Base-by-base conservation (phyloP, 306 rosid species). In the Trichosanthes cucumerina region DNA sequence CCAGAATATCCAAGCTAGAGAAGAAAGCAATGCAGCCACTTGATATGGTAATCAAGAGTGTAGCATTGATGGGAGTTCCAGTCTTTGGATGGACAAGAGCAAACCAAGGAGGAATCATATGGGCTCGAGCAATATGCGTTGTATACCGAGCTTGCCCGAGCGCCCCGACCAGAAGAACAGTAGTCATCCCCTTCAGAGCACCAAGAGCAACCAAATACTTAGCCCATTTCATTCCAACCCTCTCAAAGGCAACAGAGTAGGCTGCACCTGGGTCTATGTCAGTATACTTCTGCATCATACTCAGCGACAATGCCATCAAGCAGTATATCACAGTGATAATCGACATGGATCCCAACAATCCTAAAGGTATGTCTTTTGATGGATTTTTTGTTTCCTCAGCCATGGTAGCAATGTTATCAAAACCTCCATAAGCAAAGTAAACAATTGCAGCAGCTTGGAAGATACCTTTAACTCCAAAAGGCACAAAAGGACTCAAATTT, bases 91-190 rank as follows among this genome's bases (percentile, higher is more conserved):
- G 96, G 3, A 90, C 97, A 74, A 86, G 96, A 34, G 96, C 88
- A 83, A 92, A 89, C 92, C 89, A 90, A 19, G 93, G 97, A 1
- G 96, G 92, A 58, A 92, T 89, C 88, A 92, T 90, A 85, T 88
- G 97, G 0, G 89, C 86, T 41, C 93, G 87, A 26, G 97, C 96
- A n/a, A 90, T 90, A 69, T 92, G 97, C 79, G 91, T 88, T 10
- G 76, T 84, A 18, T 90, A 92, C 34, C 92, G 89, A 2, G 81
- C 89, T 62, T 88, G 91, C 56, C 88, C 88, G 7, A 90, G 58
- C 9, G 90, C 77, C 7, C 88, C 93, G 0, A 85, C 92, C 9
- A 92, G 75, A 78, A 92, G 93, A 28, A 92, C 92, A 58, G 93
- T 89, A 33, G 96, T 89, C 93, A 92, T 93, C 2, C 93, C 96